Percentiles rank a stretch among this genome's conserved stretches.
These are phyloP conservation scores for Microdochium nivale DNA, from an alignment of 2,329 filamentous ascomycete genomes.

Conservation along the genomic window DNA sequence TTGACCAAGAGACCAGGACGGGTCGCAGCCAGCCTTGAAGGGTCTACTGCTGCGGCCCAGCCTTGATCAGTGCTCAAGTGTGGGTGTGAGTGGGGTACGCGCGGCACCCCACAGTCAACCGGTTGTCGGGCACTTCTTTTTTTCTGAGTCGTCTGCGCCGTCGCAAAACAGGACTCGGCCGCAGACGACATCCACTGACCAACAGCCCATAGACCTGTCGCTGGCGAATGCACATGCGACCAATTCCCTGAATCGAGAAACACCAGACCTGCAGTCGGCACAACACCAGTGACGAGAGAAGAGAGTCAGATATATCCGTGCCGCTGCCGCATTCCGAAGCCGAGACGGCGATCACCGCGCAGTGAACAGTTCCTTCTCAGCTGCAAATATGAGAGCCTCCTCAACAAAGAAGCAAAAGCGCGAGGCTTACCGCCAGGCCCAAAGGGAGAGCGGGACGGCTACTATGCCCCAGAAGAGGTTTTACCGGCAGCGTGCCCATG, in stretches of 20 bases:
- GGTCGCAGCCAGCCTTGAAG: too few species aligned
- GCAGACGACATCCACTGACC: background rate
- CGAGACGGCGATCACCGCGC: too few species aligned
- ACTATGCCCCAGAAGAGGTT: conserved; percentile 88
- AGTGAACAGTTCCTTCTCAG: background rate
- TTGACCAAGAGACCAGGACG: background rate
- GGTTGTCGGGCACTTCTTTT: background rate
- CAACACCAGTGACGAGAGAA: too few species aligned
- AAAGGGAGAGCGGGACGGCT: conserved; percentile 40
- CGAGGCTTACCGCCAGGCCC: conserved; percentile 52
- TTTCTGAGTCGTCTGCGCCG: background rate
- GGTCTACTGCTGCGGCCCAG: too few species aligned
- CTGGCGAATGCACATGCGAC: too few species aligned
- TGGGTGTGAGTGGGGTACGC: background rate
- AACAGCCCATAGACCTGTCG: too few species aligned
- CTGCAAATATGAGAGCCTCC: conserved; percentile 27
- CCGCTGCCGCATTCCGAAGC: too few species aligned
- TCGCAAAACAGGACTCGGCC: background rate
- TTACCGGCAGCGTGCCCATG: conserved; percentile 92
- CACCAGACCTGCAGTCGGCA: too few species aligned
- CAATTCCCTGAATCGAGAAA: too few species aligned
- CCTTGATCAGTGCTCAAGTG: too few species aligned
- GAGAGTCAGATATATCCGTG: too few species aligned
- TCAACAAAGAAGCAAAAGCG: conserved; percentile 57
- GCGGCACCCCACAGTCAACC: background rate